phyloP scores from a whole-genome alignment of 139 green algal species.

The Diplosphaera chodatii region DNA sequence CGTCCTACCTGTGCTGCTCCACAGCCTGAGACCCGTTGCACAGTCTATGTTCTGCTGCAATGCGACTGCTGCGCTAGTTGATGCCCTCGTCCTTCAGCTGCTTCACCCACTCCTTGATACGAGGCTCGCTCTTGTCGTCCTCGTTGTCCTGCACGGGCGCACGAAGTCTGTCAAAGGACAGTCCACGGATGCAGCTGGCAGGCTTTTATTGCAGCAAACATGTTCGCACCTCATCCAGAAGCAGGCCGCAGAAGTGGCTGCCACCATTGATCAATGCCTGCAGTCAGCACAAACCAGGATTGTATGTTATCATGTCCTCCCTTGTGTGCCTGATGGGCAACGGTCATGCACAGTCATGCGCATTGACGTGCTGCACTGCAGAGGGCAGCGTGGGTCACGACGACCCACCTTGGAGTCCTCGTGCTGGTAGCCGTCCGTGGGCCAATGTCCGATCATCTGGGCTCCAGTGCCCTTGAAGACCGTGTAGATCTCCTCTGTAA shows the following conservation, averaged over 20 bases:
- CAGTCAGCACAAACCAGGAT: not conserved
- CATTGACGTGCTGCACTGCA: too few species aligned
- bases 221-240: slow-evolving; percentile 5
- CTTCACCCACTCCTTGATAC: slow-evolving; percentile 12
- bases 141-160: slow-evolving; percentile 22
- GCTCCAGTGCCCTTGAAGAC: slow-evolving; percentile 18
- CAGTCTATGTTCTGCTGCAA: too few species aligned
- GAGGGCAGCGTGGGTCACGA: too few species aligned
- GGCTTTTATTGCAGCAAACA: too few species aligned
- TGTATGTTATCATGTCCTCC: too few species aligned
- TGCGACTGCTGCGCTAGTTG: too few species aligned
- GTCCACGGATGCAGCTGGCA: too few species aligned
- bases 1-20: too few species aligned
- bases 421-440: slow-evolving; percentile 20
- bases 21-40: too few species aligned
- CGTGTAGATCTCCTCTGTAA: slow-evolving; percentile 27
- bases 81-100: slow-evolving; percentile 18
- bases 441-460: slow-evolving; percentile 29
- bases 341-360: too few species aligned
- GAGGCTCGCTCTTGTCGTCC: slow-evolving; percentile 19
- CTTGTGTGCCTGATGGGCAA: too few species aligned
- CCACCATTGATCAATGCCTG: slow-evolving; percentile 15
- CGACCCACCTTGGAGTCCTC: slow-evolving; percentile 17
- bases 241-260: slow-evolving; percentile 17
- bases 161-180: too few species aligned